These are phyloP conservation scores for Sugiyamaella paludigena DNA, from an alignment of 1,139 yeast species.

Conservation along the genomic window DNA sequence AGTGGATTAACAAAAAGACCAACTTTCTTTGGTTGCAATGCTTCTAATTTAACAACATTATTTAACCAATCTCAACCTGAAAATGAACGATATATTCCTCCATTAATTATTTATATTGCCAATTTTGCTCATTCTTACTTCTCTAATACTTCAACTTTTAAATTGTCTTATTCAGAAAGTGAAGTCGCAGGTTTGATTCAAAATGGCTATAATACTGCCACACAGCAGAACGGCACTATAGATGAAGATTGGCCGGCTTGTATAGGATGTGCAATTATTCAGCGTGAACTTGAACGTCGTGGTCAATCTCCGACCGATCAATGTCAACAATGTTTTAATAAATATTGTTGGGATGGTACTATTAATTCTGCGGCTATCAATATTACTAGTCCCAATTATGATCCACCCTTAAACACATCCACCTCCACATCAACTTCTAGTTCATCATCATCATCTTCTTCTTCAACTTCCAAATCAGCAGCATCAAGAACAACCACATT, in stretches of 20 bases:
- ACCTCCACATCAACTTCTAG: conserved; percentile 6
- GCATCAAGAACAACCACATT: too few relatives aligned
- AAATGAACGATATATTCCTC: conserved; percentile 47
- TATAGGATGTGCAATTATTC: conserved; percentile 84
- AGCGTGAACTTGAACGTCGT: conserved; percentile 76
- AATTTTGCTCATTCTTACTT: conserved; percentile 66
- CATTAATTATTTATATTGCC: conserved; percentile 76
- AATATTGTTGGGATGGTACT: conserved; percentile 83
- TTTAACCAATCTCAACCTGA: conserved; percentile 31
- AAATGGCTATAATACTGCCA: conserved; percentile 78
- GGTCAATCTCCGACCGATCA: conserved; percentile 66
- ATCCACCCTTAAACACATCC: conserved; percentile 18
- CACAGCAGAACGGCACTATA: conserved; percentile 68
- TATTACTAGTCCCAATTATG: conserved; percentile 19
- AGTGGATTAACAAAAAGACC: conserved; percentile 46
- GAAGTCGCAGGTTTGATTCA: conserved; percentile 64
- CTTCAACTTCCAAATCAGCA: not conserved
- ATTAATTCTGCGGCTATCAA: conserved; percentile 20
- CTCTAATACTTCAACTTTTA: conserved; percentile 74
- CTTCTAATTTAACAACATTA: conserved; percentile 52
- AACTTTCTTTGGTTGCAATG: conserved; percentile 84
- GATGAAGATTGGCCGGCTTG: conserved; percentile 77
- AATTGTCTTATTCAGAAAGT: conserved; percentile 58
- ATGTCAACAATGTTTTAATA: conserved; percentile 68
- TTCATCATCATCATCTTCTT: conserved; percentile 2